Evolutionary conservation across 768 basidiomycete genomes (phyloP).

Genomic region (Pleurotus eryngii): DNA sequence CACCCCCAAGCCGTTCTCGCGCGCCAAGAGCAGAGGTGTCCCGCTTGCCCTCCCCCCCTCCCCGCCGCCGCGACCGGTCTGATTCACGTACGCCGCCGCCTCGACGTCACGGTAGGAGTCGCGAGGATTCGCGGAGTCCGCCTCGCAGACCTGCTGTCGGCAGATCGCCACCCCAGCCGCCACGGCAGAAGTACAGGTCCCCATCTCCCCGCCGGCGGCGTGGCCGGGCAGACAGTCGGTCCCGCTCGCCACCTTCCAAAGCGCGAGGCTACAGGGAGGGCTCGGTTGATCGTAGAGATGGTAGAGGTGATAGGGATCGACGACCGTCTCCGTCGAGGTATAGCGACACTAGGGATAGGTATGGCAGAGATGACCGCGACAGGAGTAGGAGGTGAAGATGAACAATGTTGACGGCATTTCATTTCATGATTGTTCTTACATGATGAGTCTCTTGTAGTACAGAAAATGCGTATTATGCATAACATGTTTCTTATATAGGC

Average conservation of each 20-base stretch:
- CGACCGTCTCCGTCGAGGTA: background rate
- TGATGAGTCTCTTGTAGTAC: too few species aligned
- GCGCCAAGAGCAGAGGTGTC: slow-evolving; percentile 11
- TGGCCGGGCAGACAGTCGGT: slow-evolving; percentile 16
- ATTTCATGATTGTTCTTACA: too few species aligned
- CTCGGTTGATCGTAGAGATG: background rate
- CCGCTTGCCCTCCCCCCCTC: slow-evolving; percentile 8
- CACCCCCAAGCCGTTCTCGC: slow-evolving; percentile 18
- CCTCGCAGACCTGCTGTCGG: background rate
- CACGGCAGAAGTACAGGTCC: background rate
- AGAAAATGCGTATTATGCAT: too few species aligned
- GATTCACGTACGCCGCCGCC: slow-evolving; percentile 23
- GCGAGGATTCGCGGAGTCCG: slow-evolving; percentile 2
- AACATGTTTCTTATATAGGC: too few species aligned
- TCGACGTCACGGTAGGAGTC: slow-evolving; percentile 21
- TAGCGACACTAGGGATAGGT: background rate
- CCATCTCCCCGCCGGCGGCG: slow-evolving; percentile 22
- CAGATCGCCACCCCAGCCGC: background rate
- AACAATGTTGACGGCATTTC: too few species aligned
- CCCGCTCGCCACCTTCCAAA: slow-evolving; percentile 18
- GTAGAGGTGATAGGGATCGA: background rate
- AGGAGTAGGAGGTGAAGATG: background rate
- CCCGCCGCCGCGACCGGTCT: slow-evolving; percentile 11
- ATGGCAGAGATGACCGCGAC: background rate
- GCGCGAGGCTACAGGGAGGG: slow-evolving; percentile 9